Percentiles rank a stretch among this genome's conserved stretches.
These are phyloP conservation scores for Barnettozyma hawaiiensis DNA, from an alignment of 1,139 yeast genomes.

Conservation along the genomic window DNA sequence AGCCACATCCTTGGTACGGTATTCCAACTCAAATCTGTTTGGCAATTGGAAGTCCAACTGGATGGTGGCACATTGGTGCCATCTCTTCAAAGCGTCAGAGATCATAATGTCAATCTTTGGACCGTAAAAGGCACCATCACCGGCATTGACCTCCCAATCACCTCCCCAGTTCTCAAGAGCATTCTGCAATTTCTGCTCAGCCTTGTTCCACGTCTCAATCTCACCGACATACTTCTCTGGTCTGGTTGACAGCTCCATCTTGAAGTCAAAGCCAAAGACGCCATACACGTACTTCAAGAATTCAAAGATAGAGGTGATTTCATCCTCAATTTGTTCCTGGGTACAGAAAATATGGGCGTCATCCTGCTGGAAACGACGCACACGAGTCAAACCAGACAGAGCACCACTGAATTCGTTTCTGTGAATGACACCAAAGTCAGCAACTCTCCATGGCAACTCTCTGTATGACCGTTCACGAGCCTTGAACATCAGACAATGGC, in stretches of 20 bases:
- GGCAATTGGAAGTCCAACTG: slow-evolving; percentile 98
- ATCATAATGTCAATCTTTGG: slow-evolving; percentile 96
- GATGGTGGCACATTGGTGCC: slow-evolving; percentile 97
- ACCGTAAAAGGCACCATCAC: slow-evolving; percentile 98
- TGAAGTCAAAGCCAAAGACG: slow-evolving; percentile 80
- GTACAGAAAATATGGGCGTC: slow-evolving; percentile 98
- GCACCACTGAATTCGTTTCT: slow-evolving; percentile 96
- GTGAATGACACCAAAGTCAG: slow-evolving; percentile 93
- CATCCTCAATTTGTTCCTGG: slow-evolving; percentile 77
- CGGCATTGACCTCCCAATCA: slow-evolving; percentile 86
- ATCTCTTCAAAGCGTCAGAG: slow-evolving; percentile 85
- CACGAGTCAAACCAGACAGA: slow-evolving; percentile 84
- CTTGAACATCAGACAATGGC: slow-evolving; percentile 88
- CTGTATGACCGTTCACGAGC: slow-evolving; percentile 87
- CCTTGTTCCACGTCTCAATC: slow-evolving; percentile 79
- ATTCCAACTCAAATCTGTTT: slow-evolving; percentile 81
- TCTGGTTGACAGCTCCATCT: slow-evolving; percentile 87
- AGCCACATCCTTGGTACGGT: slow-evolving; percentile 62
- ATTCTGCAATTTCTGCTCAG: slow-evolving; percentile 69
- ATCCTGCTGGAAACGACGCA: slow-evolving; percentile 97
- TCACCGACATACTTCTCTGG: slow-evolving; percentile 92
- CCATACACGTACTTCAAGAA: slow-evolving; percentile 77
- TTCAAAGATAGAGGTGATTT: slow-evolving; percentile 74
- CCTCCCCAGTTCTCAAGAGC: slow-evolving; percentile 78
- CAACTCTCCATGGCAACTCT: slow-evolving; percentile 93